phyloP scores from a whole-genome alignment of 139 green algal species.

The Tetradesmus obliquus region DNA sequence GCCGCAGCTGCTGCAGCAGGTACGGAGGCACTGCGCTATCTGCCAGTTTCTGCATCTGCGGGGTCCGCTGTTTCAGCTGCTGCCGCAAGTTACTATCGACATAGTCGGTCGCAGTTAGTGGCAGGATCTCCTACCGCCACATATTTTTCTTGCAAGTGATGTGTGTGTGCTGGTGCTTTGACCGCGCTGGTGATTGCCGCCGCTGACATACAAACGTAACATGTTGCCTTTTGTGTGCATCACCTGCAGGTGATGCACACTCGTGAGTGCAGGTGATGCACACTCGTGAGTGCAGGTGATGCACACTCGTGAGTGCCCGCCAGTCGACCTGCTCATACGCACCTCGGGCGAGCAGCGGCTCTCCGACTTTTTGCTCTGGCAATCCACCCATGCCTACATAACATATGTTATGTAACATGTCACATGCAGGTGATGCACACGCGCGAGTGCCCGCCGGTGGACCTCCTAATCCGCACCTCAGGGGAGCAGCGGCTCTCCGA shows the following conservation, averaged over 20 bases:
- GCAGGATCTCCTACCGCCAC: too few species aligned
- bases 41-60: too few species aligned
- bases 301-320: slow-evolving; percentile 49
- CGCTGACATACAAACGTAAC: not conserved
- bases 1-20: slow-evolving; percentile 36
- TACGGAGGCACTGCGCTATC: not conserved
- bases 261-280: not conserved
- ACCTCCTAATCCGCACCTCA: slow-evolving; percentile 91
- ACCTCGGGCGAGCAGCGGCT: slow-evolving; percentile 91
- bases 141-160: too few species aligned
- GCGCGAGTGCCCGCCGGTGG: slow-evolving; percentile 73
- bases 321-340: slow-evolving; percentile 58
- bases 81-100: too few species aligned
- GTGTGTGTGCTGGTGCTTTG: too few species aligned
- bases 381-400: slow-evolving; percentile 59
- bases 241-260: slow-evolving; percentile 58
- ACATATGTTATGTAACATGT: not conserved
- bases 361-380: slow-evolving; percentile 92
- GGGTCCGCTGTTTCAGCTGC: too few species aligned
- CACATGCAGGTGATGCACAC: not conserved
- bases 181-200: too few species aligned
- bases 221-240: not conserved
- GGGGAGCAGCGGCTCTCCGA: slow-evolving; percentile 92
- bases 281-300: slow-evolving; percentile 47
- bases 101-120: too few species aligned